Evolutionary conservation across 441 rosid genomes (phyloP).

Genomic region (Isatis lusitanica): DNA sequence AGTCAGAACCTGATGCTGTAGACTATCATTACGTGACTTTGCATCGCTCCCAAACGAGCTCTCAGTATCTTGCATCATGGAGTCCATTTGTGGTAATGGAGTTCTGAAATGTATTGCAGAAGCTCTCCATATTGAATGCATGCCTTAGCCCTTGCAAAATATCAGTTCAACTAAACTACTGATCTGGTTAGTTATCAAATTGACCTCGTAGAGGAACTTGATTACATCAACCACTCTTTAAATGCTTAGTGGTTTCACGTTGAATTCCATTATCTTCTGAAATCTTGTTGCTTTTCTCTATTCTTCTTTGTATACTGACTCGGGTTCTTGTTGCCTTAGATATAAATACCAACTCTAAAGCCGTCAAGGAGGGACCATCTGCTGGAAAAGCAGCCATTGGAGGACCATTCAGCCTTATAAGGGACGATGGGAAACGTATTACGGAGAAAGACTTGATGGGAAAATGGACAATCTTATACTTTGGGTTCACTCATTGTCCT

Average conservation of each 20-base stretch:
- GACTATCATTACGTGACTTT: neutral
- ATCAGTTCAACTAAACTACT: neutral
- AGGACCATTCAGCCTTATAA: conserved; percentile 81
- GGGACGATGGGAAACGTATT: conserved; percentile 77
- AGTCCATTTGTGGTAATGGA: neutral
- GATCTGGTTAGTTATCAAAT: no score
- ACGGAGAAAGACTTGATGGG: conserved; percentile 84
- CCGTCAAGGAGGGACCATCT: conserved; percentile 91
- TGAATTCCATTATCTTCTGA: neutral
- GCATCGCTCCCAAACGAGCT: neutral
- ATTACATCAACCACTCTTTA: no score
- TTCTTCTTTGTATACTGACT: conserved; percentile 20
- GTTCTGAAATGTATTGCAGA: neutral
- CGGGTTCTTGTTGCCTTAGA: conserved; percentile 43
- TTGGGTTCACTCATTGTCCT: conserved; percentile 98
- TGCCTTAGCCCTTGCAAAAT: neutral
- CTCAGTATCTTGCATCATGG: neutral
- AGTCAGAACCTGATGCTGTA: conserved; percentile 3
- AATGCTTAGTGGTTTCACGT: neutral
- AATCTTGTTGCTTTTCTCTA: neutral
- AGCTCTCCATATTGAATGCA: neutral
- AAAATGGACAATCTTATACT: conserved; percentile 82
- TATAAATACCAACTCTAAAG: conserved; percentile 62
- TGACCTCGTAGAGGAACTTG: no score
- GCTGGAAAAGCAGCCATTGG: conserved; percentile 93